Evolutionary conservation across 352 stramenopile species (phyloP).

Genomic region (Phytophthora meadii): DNA sequence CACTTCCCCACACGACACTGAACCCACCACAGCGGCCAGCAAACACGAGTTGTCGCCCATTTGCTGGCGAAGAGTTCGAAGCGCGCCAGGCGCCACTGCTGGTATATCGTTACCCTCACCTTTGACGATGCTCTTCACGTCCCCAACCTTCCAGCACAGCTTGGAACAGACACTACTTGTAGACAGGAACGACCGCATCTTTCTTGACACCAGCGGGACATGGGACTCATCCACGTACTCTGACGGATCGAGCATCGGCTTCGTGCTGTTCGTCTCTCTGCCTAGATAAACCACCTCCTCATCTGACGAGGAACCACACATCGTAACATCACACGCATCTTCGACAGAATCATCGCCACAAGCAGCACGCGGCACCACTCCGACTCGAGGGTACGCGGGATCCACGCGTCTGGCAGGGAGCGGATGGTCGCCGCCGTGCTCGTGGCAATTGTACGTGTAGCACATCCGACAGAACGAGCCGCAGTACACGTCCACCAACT

Average conservation of each 20-base stretch:
- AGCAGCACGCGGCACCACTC: conserved; percentile 29
- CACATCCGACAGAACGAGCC: conserved; percentile 92
- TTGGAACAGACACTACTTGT: conserved; percentile 38
- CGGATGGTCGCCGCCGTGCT: conserved; percentile 87
- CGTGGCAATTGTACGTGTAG: conserved; percentile 92
- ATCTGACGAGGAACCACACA: conserved; percentile 3
- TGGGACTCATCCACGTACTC: conserved; percentile 70
- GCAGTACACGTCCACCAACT: conserved; percentile 83
- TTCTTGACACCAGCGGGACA: conserved; percentile 43
- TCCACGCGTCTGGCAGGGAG: conserved; percentile 58
- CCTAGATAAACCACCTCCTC: conserved; percentile 21
- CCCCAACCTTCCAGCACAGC: conserved; percentile 43
- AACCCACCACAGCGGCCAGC: conserved; percentile 59
- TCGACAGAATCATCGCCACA: conserved; percentile 7
- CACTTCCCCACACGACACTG: conserved; percentile 50
- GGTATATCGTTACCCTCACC: conserved; percentile 1
- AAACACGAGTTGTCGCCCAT: conserved; percentile 74
- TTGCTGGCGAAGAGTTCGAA: conserved; percentile 65
- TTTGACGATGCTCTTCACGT: not conserved
- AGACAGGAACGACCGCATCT: conserved; percentile 50
- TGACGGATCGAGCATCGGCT: conserved; percentile 33
- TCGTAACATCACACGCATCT: not conserved
- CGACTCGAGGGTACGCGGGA: conserved; percentile 56
- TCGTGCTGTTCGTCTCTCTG: conserved; percentile 3
- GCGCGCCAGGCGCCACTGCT: conserved; percentile 48